These are phyloP conservation scores for Ganoderma multipileum DNA, from an alignment of 1,284 basidiomycete species.

Conservation along the genomic window DNA sequence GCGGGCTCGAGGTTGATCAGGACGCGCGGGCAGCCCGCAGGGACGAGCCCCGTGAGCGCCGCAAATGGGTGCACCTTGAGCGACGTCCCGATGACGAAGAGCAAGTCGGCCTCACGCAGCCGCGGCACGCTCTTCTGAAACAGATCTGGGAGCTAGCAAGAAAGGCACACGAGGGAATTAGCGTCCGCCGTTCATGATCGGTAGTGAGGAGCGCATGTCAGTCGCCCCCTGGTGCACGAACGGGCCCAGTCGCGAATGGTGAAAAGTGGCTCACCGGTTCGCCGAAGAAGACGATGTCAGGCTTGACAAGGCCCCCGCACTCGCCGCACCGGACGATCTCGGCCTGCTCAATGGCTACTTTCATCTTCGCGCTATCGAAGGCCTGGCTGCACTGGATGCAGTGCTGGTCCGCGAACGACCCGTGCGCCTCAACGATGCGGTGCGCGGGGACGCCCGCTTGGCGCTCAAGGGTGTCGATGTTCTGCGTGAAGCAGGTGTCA, in stretches of 20 bases:
- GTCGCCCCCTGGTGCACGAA: background rate
- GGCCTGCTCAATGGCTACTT: slow-evolving; percentile 60
- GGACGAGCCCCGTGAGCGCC: slow-evolving; percentile 60
- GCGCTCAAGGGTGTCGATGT: slow-evolving; percentile 94
- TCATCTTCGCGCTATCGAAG: slow-evolving; percentile 76
- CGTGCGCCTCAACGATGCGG: slow-evolving; percentile 93
- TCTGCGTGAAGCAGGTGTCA: slow-evolving; percentile 85
- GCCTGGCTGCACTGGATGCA: slow-evolving; percentile 76
- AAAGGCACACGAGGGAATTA: background rate
- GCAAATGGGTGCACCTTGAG: slow-evolving; percentile 85
- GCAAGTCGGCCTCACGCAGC: slow-evolving; percentile 76
- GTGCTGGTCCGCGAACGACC: slow-evolving; percentile 84
- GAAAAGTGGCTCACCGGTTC: slow-evolving; percentile 61
- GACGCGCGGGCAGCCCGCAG: slow-evolving; percentile 63
- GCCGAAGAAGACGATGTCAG: slow-evolving; percentile 96
- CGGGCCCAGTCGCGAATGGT: background rate
- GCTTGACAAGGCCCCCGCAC: slow-evolving; percentile 84
- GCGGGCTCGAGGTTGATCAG: slow-evolving; percentile 75
- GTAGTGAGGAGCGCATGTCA: background rate
- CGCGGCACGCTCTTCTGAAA: slow-evolving; percentile 59
- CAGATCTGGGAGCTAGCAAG: slow-evolving; percentile 59
- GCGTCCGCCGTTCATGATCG: background rate
- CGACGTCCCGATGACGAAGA: slow-evolving; percentile 94
- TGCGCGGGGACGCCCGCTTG: slow-evolving; percentile 79
- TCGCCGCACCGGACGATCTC: slow-evolving; percentile 69